Percentiles rank a stretch among this genome's conserved stretches.
These are phyloP conservation scores for Magnolia changhungtana DNA, from an alignment of 164 flowering plant genomes.

Conservation along the genomic window DNA sequence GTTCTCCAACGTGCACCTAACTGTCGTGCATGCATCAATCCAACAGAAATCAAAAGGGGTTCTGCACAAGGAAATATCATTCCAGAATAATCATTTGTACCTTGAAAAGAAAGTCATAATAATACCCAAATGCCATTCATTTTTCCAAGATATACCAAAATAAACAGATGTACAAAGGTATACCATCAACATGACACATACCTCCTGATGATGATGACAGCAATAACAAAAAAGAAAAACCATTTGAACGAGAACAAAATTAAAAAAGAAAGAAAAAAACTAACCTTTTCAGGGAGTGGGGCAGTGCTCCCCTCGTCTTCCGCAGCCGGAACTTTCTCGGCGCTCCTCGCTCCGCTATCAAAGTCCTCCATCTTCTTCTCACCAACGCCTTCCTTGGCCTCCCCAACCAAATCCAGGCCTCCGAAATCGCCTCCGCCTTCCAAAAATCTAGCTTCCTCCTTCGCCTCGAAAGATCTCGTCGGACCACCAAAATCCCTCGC, in stretches of 20 bases:
- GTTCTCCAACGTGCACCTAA: no score
- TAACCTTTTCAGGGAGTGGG: conserved; percentile 82
- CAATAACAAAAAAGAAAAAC: background rate
- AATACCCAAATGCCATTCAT: no score
- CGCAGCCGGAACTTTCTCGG: conserved; percentile 44
- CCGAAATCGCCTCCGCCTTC: conserved; percentile 17
- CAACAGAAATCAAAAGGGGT: no score
- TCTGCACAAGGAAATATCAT: no score
- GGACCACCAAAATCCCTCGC: conserved; percentile 10
- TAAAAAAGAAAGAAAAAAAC: background rate
- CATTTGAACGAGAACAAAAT: background rate
- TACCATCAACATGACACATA: background rate
- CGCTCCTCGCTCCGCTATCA: conserved; percentile 59
- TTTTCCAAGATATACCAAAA: no score
- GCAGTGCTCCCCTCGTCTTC: conserved; percentile 77
- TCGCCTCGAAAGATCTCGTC: conserved; percentile 13
- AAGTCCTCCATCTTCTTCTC: conserved; percentile 56
- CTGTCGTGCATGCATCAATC: no score
- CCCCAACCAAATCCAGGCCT: conserved; percentile 10
- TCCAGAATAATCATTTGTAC: no score
- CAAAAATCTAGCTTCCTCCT: conserved; percentile 19
- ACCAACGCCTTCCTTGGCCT: conserved; percentile 26
- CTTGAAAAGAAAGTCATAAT: no score
- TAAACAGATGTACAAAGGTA: background rate
- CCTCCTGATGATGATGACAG: background rate